Percentiles rank a stretch among this genome's conserved stretches.
phyloP scores from a whole-genome alignment of 345 rosid species.

The Toxicodendron radicans region DNA sequence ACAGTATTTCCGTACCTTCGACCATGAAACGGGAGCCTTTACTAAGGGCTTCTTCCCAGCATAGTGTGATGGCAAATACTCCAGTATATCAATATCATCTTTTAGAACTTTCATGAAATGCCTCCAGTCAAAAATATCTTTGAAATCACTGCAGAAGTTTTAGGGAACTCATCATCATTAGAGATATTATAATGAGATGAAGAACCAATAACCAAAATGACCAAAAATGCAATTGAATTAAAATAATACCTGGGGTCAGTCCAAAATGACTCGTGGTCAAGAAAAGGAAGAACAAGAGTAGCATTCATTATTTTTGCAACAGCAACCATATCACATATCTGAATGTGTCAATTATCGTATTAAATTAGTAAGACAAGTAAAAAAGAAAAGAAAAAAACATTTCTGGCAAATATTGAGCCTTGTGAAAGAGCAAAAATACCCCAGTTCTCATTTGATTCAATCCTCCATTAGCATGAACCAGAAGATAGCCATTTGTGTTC shows the following conservation, averaged over 20 bases:
- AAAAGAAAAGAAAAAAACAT: background rate
- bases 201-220: background rate
- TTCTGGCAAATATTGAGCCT: background rate
- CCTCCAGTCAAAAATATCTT: slow-evolving; percentile 97
- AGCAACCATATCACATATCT: slow-evolving; percentile 99
- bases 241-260: slow-evolving; percentile 82
- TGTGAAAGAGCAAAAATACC: slow-evolving; percentile 35
- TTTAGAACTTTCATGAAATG: slow-evolving; percentile 69
- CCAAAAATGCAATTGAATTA: background rate
- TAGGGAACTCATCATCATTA: no score
- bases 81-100: slow-evolving; percentile 76
- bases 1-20: slow-evolving; percentile 58
- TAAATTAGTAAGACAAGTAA: background rate
- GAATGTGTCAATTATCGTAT: slow-evolving; percentile 21
- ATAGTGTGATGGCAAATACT: slow-evolving; percentile 65
- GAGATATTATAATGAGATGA: background rate
- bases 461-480: slow-evolving; percentile 97
- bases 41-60: slow-evolving; percentile 56
- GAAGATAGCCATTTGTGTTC: slow-evolving; percentile 76
- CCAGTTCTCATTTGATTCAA: slow-evolving; percentile 99
- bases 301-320: slow-evolving; percentile 95
- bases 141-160: slow-evolving; percentile 80
- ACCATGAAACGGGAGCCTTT: slow-evolving; percentile 99
- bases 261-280: slow-evolving; percentile 98
- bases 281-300: slow-evolving; percentile 91